These are phyloP conservation scores for Penicillium simplicissimum DNA, from an alignment of 495 filamentous ascomycete species.

Conservation along the genomic window DNA sequence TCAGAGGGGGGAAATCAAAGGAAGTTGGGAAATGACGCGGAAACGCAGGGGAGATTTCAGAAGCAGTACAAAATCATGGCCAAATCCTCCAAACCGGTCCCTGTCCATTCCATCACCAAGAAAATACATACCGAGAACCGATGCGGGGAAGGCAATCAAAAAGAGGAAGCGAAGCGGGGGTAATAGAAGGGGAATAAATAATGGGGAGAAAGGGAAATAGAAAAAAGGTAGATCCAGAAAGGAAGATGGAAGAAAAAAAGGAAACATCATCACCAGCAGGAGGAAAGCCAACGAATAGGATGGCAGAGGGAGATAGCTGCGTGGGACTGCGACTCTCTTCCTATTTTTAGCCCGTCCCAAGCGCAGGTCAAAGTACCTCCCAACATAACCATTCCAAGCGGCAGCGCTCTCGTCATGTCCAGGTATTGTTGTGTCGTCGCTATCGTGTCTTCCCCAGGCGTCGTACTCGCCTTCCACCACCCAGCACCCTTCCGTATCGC, in stretches of 20 bases:
- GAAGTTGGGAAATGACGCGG: conserved; percentile 19
- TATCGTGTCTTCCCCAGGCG: conserved; percentile 33
- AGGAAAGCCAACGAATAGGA: conserved; percentile 12
- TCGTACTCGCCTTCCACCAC: conserved; percentile 26
- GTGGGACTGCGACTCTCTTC: background rate
- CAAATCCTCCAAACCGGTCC: conserved; percentile 37
- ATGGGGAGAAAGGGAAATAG: conserved; percentile 21
- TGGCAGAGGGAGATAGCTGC: conserved; percentile 10
- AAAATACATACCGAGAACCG: conserved; percentile 43
- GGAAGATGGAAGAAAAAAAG: conserved; percentile 19
- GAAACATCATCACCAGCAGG: conserved; percentile 23
- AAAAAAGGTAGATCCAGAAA: conserved; percentile 18
- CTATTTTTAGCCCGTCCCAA: background rate
- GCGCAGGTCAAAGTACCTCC: conserved; percentile 12
- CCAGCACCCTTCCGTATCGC: conserved; percentile 31
- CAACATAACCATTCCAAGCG: conserved; percentile 16
- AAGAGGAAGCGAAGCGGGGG: conserved; percentile 23
- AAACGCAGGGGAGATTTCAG: conserved; percentile 25
- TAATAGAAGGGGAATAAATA: conserved; percentile 21
- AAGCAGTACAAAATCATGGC: conserved; percentile 35
- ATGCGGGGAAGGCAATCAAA: conserved; percentile 37
- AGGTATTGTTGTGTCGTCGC: conserved; percentile 33
- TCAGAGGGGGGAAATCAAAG: conserved; percentile 30
- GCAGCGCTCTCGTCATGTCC: conserved; percentile 28
- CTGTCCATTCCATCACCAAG: conserved; percentile 34